Percentiles rank a stretch among this genome's conserved stretches.
Conservation (phyloP, 352 stramenopile genomes). For the Phytopythium delawarense region DNA sequence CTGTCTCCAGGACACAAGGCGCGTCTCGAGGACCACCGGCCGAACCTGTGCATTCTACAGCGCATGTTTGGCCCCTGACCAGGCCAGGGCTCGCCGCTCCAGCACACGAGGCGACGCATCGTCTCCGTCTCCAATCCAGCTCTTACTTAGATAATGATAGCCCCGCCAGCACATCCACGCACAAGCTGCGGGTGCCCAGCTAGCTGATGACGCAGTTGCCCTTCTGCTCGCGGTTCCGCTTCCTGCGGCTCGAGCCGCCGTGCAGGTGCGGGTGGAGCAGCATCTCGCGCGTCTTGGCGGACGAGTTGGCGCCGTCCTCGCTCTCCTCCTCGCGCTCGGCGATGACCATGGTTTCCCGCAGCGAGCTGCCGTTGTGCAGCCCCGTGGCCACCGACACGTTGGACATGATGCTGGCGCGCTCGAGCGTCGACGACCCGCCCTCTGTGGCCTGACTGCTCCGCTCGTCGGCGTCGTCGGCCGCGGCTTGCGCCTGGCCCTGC, state of each 20-base stretch:
- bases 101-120: background rate
- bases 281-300: constrained; percentile 1
- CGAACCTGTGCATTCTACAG: constrained; percentile 33
- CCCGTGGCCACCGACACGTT: constrained; percentile 54
- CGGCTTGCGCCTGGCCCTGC: constrained; percentile 27
- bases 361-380: constrained; percentile 43
- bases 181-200: background rate
- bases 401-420: constrained; percentile 55
- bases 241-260: constrained; percentile 16
- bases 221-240: constrained; percentile 19
- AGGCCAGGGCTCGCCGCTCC: background rate
- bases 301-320: constrained; percentile 11
- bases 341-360: constrained; percentile 68
- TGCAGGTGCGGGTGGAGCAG: constrained; percentile 12
- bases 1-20: background rate
- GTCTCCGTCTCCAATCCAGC: background rate
- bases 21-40: background rate
- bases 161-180: background rate
- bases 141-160: constrained; percentile 7
- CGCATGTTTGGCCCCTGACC: constrained; percentile 39
- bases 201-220: constrained; percentile 38
- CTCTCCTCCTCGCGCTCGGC: constrained; percentile 56
- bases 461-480: constrained; percentile 34
- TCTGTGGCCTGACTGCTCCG: constrained; percentile 43
- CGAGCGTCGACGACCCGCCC: constrained; percentile 29